These are phyloP conservation scores for Harrya chromipes DNA, from an alignment of 768 basidiomycete genomes.

Conservation along the genomic window DNA sequence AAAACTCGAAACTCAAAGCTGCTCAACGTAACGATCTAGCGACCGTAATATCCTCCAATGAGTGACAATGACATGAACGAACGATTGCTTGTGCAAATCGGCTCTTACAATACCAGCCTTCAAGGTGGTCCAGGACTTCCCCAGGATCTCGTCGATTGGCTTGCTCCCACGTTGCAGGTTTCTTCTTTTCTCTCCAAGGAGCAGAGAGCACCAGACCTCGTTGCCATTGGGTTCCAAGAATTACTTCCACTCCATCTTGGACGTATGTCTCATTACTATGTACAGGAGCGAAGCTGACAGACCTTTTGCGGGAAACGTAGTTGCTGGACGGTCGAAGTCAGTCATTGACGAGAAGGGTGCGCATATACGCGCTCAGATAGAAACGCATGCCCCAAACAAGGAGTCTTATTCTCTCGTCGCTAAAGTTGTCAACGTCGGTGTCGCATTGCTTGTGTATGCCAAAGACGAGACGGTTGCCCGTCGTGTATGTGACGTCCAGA, in stretches of 20 bases:
- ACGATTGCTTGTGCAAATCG: conserved; percentile 67
- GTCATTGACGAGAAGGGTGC: conserved; percentile 67
- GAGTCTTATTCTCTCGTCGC: conserved; percentile 78
- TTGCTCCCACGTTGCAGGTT: conserved; percentile 76
- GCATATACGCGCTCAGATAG: conserved; percentile 74
- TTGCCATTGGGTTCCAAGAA: conserved; percentile 94
- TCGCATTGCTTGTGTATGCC: conserved; percentile 85
- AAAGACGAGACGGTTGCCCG: conserved; percentile 65
- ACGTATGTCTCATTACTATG: conserved; percentile 46
- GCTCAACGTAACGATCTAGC: too few species aligned
- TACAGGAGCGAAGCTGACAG: neutral
- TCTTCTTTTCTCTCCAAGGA: conserved; percentile 66
- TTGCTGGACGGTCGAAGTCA: conserved; percentile 70
- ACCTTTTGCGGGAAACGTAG: conserved; percentile 37
- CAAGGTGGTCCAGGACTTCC: conserved; percentile 72
- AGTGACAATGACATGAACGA: conserved; percentile 17
- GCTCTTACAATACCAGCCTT: conserved; percentile 89
- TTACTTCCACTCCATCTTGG: conserved; percentile 86
- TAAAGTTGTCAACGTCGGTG: conserved; percentile 79
- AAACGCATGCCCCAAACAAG: conserved; percentile 65
- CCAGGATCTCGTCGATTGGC: conserved; percentile 90
- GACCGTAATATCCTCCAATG: conserved; percentile 2
- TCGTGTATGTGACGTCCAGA: conserved; percentile 61
- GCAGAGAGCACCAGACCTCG: conserved; percentile 72
- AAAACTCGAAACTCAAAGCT: too few species aligned